Conservation (phyloP, 495 filamentous ascomycete species). For the Penicillium parvum region DNA sequence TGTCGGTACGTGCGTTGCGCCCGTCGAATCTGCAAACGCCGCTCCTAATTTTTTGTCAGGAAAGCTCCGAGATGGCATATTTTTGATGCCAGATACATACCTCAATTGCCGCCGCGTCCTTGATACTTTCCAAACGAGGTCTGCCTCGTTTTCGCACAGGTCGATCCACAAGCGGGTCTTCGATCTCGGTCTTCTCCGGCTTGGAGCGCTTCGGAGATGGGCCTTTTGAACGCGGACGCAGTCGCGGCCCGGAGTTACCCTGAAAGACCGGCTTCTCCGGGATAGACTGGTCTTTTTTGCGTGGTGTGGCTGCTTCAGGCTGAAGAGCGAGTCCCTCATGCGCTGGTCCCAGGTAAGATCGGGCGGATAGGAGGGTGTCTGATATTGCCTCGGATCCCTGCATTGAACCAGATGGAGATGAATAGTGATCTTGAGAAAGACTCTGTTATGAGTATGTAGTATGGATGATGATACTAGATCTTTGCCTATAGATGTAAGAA, state of each 20-base stretch:
- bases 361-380: slow-evolving; percentile 5
- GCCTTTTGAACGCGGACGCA: neutral
- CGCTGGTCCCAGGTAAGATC: slow-evolving; percentile 19
- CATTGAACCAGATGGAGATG: neutral
- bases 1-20: slow-evolving; percentile 82
- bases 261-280: neutral
- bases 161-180: slow-evolving; percentile 9
- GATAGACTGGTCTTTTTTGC: neutral
- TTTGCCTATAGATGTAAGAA: too few relatives aligned
- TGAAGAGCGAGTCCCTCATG: neutral
- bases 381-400: slow-evolving; percentile 1
- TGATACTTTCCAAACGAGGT: slow-evolving; percentile 18
- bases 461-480: neutral
- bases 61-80: neutral
- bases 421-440: neutral
- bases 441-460: neutral
- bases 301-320: neutral
- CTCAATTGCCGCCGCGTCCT: slow-evolving; percentile 25
- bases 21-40: slow-evolving; percentile 79
- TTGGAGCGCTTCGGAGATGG: neutral
- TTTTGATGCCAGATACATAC: slow-evolving; percentile 7
- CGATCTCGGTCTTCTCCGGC: slow-evolving; percentile 11
- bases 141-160: slow-evolving; percentile 24
- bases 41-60: slow-evolving; percentile 28
- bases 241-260: slow-evolving; percentile 8